These are phyloP conservation scores for Melaleuca quinquenervia DNA, from an alignment of 345 rosid genomes.

Conservation along the genomic window DNA sequence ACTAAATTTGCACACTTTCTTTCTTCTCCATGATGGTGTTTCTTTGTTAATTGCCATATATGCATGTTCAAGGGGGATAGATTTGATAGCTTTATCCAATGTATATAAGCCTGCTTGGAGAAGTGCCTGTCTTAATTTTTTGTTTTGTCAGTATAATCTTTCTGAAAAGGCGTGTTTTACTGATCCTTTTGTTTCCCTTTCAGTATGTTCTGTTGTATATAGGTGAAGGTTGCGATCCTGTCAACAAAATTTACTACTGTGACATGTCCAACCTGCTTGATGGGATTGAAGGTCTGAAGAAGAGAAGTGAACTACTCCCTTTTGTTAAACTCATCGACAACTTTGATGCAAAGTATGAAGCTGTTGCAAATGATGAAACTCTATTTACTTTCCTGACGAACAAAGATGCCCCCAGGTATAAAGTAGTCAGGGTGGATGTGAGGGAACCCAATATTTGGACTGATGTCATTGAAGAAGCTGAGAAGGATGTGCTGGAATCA, in stretches of 20 bases:
- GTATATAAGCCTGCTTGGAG: not conserved
- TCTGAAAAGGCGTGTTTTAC: not conserved
- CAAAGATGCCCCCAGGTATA: conserved; percentile 78
- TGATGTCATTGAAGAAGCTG: conserved; percentile 65
- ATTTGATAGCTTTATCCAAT: not conserved
- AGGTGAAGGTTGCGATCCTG: conserved; percentile 62
- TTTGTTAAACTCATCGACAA: conserved; percentile 70
- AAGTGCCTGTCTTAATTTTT: not conserved
- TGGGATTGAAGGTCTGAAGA: conserved; percentile 60
- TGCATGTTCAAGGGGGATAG: not conserved
- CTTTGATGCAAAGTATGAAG: conserved; percentile 52
- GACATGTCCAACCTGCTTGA: conserved; percentile 52
- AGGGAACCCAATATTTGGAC: conserved; percentile 65
- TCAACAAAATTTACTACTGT: conserved; percentile 71
- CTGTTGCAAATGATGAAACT: conserved; percentile 62
- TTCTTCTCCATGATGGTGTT: not conserved
- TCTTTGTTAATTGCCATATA: not conserved
- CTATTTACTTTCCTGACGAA: conserved; percentile 69
- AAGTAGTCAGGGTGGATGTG: conserved; percentile 69
- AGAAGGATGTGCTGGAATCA: conserved; percentile 70
- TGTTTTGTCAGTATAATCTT: not conserved
- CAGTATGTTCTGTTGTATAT: conserved; percentile 64
- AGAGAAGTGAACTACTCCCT: conserved; percentile 39
- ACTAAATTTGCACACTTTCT: not conserved
- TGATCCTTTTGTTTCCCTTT: conserved; percentile 4